These are phyloP conservation scores for Phytopythium sindhum DNA, from an alignment of 352 stramenopile genomes.

Conservation along the genomic window DNA sequence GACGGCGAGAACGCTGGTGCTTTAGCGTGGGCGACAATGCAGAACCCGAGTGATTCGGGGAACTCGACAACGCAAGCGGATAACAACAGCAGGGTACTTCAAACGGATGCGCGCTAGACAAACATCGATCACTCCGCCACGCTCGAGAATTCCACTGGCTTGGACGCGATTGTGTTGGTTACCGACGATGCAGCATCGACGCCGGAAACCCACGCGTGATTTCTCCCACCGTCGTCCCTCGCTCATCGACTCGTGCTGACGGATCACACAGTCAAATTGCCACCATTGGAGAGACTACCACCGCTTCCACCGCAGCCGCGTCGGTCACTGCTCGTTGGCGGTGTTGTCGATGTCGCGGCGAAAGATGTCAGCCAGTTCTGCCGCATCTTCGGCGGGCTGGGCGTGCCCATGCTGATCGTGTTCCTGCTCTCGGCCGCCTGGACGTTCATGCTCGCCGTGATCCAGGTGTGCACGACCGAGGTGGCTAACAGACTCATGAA, in stretches of 20 bases:
- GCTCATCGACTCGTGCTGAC: neutral
- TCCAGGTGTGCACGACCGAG: slow-evolving; percentile 34
- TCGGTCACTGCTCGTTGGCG: neutral
- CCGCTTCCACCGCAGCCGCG: neutral
- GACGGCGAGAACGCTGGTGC: too few relatives aligned
- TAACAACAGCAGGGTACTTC: neutral
- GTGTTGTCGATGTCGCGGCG: neutral
- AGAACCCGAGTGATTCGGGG: too few relatives aligned
- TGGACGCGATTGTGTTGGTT: neutral
- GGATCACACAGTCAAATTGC: neutral
- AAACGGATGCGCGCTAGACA: neutral
- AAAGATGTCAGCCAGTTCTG: slow-evolving; percentile 12
- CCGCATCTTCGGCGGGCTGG: slow-evolving; percentile 32
- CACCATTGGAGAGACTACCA: too few relatives aligned
- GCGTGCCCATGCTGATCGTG: slow-evolving; percentile 34
- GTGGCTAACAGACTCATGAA: slow-evolving; percentile 39
- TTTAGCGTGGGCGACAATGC: too few relatives aligned
- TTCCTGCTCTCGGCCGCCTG: slow-evolving; percentile 32
- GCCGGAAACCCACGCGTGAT: neutral
- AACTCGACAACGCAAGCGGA: neutral
- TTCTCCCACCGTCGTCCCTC: neutral
- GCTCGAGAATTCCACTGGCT: neutral
- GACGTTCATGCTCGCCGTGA: slow-evolving; percentile 31
- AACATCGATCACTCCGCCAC: too few relatives aligned
- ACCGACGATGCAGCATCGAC: neutral